Percentiles rank a stretch among this genome's conserved stretches.
phyloP scores from a whole-genome alignment of 2,329 filamentous ascomycete genomes.

The Fusarium sp. region DNA sequence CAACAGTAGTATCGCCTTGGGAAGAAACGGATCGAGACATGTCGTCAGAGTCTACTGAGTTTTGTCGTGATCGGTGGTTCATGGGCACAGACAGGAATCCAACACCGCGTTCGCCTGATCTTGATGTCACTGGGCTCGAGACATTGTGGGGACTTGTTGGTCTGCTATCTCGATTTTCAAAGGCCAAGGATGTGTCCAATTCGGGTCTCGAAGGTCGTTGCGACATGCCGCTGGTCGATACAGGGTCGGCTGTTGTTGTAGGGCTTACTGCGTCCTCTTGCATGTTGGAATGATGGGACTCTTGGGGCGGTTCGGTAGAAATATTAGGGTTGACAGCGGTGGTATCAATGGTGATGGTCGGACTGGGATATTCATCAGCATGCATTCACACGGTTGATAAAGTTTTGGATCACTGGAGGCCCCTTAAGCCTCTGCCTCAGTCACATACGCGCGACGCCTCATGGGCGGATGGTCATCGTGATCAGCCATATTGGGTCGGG shows the following conservation, averaged over 20 bases:
- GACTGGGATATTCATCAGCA: slow-evolving; percentile 48
- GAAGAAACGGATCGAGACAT: slow-evolving; percentile 66
- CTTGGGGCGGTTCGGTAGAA: slow-evolving; percentile 44
- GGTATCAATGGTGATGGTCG: slow-evolving; percentile 65
- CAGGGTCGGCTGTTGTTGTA: slow-evolving; percentile 48
- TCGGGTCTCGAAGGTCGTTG: slow-evolving; percentile 50
- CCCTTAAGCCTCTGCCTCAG: slow-evolving; percentile 5
- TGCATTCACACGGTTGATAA: slow-evolving; percentile 20
- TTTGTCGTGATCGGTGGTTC: slow-evolving; percentile 67
- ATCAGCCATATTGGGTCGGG: slow-evolving; percentile 35
- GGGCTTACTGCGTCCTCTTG: slow-evolving; percentile 55
- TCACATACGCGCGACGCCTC: slow-evolving; percentile 42
- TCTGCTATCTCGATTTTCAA: slow-evolving; percentile 72
- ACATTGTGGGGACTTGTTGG: slow-evolving; percentile 79
- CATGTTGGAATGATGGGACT: slow-evolving; percentile 42
- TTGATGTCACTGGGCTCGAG: slow-evolving; percentile 64
- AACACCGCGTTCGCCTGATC: slow-evolving; percentile 56
- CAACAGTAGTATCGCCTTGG: slow-evolving; percentile 70
- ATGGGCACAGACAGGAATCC: slow-evolving; percentile 73
- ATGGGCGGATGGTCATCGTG: slow-evolving; percentile 37
- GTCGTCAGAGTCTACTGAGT: slow-evolving; percentile 75
- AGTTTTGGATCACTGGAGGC: slow-evolving; percentile 18
- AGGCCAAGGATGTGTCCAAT: slow-evolving; percentile 64
- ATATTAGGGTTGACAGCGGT: slow-evolving; percentile 50
- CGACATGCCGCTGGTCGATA: slow-evolving; percentile 36